Evolutionary conservation across 345 rosid genomes (phyloP).

Genomic region (Ricinus communis): DNA sequence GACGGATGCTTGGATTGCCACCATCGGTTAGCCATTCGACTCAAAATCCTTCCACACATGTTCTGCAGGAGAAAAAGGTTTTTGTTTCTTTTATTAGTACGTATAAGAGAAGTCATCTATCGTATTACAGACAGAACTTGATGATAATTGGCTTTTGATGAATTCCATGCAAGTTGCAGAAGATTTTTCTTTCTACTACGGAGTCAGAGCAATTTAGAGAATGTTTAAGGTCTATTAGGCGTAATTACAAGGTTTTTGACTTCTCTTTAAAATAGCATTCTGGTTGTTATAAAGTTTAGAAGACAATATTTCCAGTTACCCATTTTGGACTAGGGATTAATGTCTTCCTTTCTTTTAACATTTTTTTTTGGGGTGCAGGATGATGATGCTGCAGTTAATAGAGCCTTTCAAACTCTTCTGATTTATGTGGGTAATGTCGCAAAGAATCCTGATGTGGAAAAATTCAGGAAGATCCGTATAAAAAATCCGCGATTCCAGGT

Average conservation of each 20-base stretch:
- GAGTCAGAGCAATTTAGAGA: conserved; percentile 61
- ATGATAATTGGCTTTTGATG: conserved; percentile 4
- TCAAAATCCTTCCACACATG: conserved; percentile 19
- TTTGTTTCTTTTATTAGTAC: background rate
- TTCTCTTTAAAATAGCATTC: background rate
- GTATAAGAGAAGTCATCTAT: background rate
- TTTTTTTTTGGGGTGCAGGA: conserved; percentile 38
- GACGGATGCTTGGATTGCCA: conserved; percentile 46
- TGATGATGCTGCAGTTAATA: conserved; percentile 52
- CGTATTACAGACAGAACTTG: conserved; percentile 6
- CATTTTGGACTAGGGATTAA: background rate
- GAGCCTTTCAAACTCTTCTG: conserved; percentile 68
- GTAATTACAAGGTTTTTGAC: conserved; percentile 47
- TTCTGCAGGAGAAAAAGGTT: conserved; percentile 35
- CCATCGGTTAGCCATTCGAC: conserved; percentile 20
- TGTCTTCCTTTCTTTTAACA: background rate
- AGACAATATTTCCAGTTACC: background rate
- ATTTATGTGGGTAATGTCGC: conserved; percentile 58
- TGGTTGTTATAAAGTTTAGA: background rate
- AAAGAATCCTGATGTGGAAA: conserved; percentile 57
- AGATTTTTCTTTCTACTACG: conserved; percentile 14
- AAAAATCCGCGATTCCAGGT: conserved; percentile 63
- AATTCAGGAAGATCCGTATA: conserved; percentile 66
- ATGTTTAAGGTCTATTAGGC: conserved; percentile 67
- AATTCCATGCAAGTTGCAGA: conserved; percentile 38